Evolutionary conservation across 768 basidiomycete genomes (phyloP), one percentile per base, ranked within the genome.

Genomic region (Glaciozyma martinii): DNA sequence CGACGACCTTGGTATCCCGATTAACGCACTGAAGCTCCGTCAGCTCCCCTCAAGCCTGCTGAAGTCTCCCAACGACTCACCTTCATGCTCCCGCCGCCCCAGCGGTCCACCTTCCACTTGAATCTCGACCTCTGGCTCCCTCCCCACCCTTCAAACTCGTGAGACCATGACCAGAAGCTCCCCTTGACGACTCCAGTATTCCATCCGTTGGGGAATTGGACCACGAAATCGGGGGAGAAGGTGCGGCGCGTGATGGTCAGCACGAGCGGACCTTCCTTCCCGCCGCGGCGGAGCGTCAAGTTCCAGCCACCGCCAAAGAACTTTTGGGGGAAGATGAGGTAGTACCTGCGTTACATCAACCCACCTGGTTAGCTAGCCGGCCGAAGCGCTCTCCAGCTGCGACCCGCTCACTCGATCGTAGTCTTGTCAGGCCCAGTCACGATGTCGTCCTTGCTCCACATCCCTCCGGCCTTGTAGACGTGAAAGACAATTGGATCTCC

Each of bases 371-470:
- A n/a, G n/a, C n/a, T n/a, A n/a, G n/a, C n/a, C n/a, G n/a, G n/a
- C n/a, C n/a, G n/a, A n/a, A n/a, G n/a, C n/a, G n/a, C n/a, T n/a
- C n/a, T n/a, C n/a, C n/a, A n/a, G n/a, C n/a, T n/a, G n/a, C n/a
- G n/a, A n/a, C n/a, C n/a, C n/a, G n/a, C 59, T 23, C 33, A 52
- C 32, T 46, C 44, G 13, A 52, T 42, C 37, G 18, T 18, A 19
- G 37, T 33, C 56, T 63, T 63, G 49, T 63, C 62, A 3, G 33
- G 37, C 5, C 62, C 62, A 8, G 62, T 63, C 33, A 64, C 44
- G 44, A 64, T 44, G 33, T 64, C 63, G 33, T 64, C 58, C 44
- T 27, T 33, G 10, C 23, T 23, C 33, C 37, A 65, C 16, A 40
- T 1, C 4, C 54, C 37, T 19, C 13, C 52, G 16, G 15, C 29